Evolutionary conservation across 208 protist genomes (phyloP).

Genomic region (Leishmania amazonensis): DNA sequence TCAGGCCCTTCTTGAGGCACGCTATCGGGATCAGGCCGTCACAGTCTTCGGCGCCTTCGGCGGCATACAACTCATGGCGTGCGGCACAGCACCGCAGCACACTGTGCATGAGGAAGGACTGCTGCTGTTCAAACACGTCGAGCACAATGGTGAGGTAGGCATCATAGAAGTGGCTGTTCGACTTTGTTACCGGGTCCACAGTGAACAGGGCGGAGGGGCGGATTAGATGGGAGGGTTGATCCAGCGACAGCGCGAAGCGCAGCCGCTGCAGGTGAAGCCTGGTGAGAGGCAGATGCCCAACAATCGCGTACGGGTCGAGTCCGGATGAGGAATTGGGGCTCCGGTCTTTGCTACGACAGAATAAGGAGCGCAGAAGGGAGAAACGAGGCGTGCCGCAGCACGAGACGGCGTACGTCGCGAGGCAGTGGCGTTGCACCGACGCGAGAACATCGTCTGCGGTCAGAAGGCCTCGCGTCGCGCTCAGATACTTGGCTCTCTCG

Average conservation of each 20-base stretch:
- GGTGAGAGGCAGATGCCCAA: constrained; percentile 63
- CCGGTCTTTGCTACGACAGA: neutral
- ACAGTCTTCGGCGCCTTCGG: constrained; percentile 61
- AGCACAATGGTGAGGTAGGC: constrained; percentile 74
- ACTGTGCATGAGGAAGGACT: constrained; percentile 60
- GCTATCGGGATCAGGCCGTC: constrained; percentile 70
- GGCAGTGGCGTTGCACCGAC: constrained; percentile 63
- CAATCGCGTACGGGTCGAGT: constrained; percentile 35
- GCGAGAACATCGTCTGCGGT: constrained; percentile 49
- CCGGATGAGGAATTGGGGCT: neutral
- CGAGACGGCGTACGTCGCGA: constrained; percentile 80
- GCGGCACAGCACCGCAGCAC: constrained; percentile 45
- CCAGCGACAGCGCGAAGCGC: constrained; percentile 80
- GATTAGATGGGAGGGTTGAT: constrained; percentile 71
- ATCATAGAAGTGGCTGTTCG: constrained; percentile 80
- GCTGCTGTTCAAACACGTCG: constrained; percentile 72
- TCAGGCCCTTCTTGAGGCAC: constrained; percentile 49
- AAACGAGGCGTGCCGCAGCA: constrained; percentile 69
- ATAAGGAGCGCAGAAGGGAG: constrained; percentile 48
- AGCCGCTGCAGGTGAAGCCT: constrained; percentile 64
- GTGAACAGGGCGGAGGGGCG: constrained; percentile 53
- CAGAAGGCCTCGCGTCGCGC: constrained; percentile 68
- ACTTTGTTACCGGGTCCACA: constrained; percentile 51
- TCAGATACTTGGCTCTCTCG: constrained; percentile 23
- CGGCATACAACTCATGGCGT: constrained; percentile 44